Percentiles rank a stretch among this genome's conserved stretches.
These are phyloP conservation scores for Fabrea salina DNA, from an alignment of 169 alveolate genomes.

Conservation along the genomic window DNA sequence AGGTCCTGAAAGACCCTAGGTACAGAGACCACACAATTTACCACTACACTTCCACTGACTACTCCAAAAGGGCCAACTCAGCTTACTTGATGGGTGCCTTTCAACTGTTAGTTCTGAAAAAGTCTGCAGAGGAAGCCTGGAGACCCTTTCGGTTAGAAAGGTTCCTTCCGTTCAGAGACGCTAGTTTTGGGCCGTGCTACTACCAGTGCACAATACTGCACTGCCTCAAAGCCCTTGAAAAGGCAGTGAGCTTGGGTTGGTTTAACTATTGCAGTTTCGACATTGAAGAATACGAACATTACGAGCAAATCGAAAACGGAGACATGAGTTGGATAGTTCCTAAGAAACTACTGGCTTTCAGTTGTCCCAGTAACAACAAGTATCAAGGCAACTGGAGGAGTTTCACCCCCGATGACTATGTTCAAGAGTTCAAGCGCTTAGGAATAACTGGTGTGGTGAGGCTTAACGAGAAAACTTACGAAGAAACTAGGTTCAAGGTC, in stretches of 20 bases:
- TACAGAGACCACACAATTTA: neutral
- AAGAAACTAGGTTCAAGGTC: slow-evolving; percentile 66
- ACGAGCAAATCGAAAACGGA: slow-evolving; percentile 90
- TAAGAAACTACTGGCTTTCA: slow-evolving; percentile 87
- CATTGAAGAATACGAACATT: slow-evolving; percentile 82
- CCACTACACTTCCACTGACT: slow-evolving; percentile 37
- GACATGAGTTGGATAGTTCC: slow-evolving; percentile 94
- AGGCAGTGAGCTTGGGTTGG: slow-evolving; percentile 88
- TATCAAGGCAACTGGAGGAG: slow-evolving; percentile 82
- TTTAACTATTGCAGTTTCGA: slow-evolving; percentile 84
- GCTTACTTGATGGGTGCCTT: slow-evolving; percentile 88
- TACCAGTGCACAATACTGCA: slow-evolving; percentile 73
- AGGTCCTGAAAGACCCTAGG: slow-evolving; percentile 39
- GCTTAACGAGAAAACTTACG: slow-evolving; percentile 88
- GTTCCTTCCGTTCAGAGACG: slow-evolving; percentile 67
- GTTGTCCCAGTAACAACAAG: slow-evolving; percentile 62
- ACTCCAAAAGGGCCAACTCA: slow-evolving; percentile 87
- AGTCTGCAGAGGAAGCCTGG: slow-evolving; percentile 78
- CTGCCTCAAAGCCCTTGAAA: slow-evolving; percentile 89
- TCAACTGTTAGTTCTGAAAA: slow-evolving; percentile 65
- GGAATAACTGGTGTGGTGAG: slow-evolving; percentile 87
- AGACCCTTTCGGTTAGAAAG: slow-evolving; percentile 11
- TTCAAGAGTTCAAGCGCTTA: slow-evolving; percentile 81
- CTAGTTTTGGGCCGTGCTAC: slow-evolving; percentile 65
- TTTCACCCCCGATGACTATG: slow-evolving; percentile 87